Percentiles rank a stretch among this genome's conserved stretches.
These are phyloP conservation scores for Aureobasidium sp. DNA, from an alignment of 2,329 filamentous ascomycete species.

Conservation along the genomic window DNA sequence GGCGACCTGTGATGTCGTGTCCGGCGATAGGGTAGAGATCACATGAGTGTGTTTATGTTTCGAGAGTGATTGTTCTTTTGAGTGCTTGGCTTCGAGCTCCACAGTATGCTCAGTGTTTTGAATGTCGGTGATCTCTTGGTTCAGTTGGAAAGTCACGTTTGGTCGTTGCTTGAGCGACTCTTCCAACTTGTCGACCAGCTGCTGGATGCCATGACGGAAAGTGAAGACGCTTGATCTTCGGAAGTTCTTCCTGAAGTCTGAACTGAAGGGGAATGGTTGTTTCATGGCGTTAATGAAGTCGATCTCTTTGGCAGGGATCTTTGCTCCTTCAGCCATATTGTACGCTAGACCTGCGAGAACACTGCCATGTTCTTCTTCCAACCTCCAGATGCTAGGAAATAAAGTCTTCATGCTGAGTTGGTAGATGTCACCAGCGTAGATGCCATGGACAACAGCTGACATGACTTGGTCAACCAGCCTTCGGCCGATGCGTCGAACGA, in stretches of 20 bases:
- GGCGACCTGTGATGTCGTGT: constrained; percentile 35
- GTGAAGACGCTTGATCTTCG: constrained; percentile 34
- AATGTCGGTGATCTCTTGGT: constrained; percentile 34
- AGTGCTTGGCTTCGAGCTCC: constrained; percentile 18
- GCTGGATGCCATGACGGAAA: constrained; percentile 38
- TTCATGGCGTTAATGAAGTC: constrained; percentile 25
- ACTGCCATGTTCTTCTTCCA: constrained; percentile 40
- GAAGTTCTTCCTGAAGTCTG: constrained; percentile 28
- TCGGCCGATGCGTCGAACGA: constrained; percentile 49
- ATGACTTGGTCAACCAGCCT: constrained; percentile 61
- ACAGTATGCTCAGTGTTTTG: constrained; percentile 17
- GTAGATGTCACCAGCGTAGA: constrained; percentile 85
- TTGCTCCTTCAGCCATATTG: constrained; percentile 25
- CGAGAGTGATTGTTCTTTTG: constrained; percentile 18
- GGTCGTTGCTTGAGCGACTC: constrained; percentile 30
- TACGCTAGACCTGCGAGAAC: constrained; percentile 29
- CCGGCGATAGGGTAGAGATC: constrained; percentile 55
- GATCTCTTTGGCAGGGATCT: constrained; percentile 30
- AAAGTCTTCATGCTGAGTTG: constrained; percentile 66
- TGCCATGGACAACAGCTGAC: constrained; percentile 74
- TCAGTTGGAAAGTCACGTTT: constrained; percentile 35
- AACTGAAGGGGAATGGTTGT: constrained; percentile 12
- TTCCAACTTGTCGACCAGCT: constrained; percentile 32
- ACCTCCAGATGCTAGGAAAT: constrained; percentile 43
- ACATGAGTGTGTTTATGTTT: constrained; percentile 44